Evolutionary conservation across 257 asterid species (phyloP).

Genomic region (Nicotiana tomentosiformis): DNA sequence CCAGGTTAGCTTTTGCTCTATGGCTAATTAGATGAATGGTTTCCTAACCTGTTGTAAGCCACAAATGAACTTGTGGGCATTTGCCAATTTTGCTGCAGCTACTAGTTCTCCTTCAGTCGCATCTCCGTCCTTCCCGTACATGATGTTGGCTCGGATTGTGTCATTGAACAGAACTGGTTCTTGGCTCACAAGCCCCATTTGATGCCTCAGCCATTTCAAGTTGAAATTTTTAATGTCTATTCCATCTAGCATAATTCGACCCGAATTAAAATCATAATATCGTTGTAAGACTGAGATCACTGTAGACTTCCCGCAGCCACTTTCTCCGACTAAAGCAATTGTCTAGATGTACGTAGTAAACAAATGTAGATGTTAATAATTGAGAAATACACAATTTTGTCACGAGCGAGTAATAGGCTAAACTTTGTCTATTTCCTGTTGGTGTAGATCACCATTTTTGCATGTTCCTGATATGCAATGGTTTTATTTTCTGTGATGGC

Average conservation of each 20-base stretch:
- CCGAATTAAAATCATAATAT: slow-evolving; percentile 54
- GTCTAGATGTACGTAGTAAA: slow-evolving; percentile 27
- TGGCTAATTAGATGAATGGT: too few species aligned
- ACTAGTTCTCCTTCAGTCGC: slow-evolving; percentile 56
- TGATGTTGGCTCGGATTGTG: slow-evolving; percentile 61
- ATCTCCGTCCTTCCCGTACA: slow-evolving; percentile 52
- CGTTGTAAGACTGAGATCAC: slow-evolving; percentile 54
- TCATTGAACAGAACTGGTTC: slow-evolving; percentile 62
- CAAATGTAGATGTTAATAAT: background rate
- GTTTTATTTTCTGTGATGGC: background rate
- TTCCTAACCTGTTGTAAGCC: slow-evolving; percentile 44
- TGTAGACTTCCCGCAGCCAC: slow-evolving; percentile 80
- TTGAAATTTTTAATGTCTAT: slow-evolving; percentile 45
- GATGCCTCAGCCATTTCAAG: slow-evolving; percentile 64
- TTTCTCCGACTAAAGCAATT: slow-evolving; percentile 70
- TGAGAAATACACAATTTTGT: background rate
- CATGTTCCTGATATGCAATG: background rate
- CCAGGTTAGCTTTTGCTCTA: too few species aligned
- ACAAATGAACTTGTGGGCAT: slow-evolving; percentile 67
- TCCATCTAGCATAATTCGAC: slow-evolving; percentile 50
- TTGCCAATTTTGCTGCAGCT: slow-evolving; percentile 62
- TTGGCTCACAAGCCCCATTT: slow-evolving; percentile 77
- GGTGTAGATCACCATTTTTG: background rate
- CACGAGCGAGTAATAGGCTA: background rate
- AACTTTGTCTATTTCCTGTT: background rate